Evolutionary conservation across 805 yeast species (phyloP).

Genomic region (Metschnikowia koreensis): DNA sequence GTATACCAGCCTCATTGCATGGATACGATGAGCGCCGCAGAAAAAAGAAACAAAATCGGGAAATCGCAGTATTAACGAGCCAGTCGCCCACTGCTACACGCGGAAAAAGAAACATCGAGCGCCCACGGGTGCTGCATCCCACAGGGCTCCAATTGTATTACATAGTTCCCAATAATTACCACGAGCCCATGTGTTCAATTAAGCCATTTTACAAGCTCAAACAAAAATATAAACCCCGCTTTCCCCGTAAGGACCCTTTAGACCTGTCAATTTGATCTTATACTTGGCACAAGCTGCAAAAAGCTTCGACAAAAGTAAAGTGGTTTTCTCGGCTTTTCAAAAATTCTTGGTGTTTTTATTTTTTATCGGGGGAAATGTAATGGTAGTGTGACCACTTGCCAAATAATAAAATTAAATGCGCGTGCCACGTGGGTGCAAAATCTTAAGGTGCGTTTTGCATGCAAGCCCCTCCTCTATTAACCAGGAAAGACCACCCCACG

Average conservation of each 20-base stretch:
- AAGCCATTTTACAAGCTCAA: background rate
- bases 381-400: conserved; percentile 19
- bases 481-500: conserved; percentile 4
- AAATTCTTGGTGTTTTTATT: conserved; percentile 5
- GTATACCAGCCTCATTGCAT: conserved; percentile 7
- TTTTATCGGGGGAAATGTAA: background rate
- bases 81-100: background rate
- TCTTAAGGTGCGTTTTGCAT: background rate
- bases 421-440: conserved; percentile 18
- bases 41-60: conserved; percentile 3
- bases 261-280: background rate
- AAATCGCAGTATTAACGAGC: background rate
- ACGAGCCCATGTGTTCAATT: background rate
- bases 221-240: background rate
- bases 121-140: conserved; percentile 7
- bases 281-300: background rate
- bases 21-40: conserved; percentile 9
- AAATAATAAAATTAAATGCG: conserved; percentile 2
- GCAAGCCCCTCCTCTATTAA: background rate
- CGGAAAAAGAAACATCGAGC: background rate
- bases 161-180: background rate
- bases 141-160: background rate
- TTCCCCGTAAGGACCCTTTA: background rate
- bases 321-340: conserved; percentile 2
- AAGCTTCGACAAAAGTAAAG: background rate